Percentiles rank a stretch among this genome's conserved stretches.
These are phyloP conservation scores for Fusarium tjaetaba DNA, from an alignment of 2,329 filamentous ascomycete species.

Conservation along the genomic window DNA sequence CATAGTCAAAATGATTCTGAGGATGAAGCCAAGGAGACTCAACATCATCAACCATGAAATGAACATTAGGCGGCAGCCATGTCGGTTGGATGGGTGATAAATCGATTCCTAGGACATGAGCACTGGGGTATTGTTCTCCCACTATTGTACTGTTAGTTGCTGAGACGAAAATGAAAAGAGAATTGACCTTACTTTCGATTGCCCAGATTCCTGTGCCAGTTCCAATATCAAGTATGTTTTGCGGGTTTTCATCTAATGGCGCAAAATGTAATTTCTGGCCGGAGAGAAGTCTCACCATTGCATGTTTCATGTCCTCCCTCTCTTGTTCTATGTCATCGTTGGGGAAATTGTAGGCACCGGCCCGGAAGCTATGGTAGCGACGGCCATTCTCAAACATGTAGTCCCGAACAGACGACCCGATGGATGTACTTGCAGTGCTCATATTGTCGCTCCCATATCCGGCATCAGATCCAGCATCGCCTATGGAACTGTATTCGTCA, in stretches of 20 bases:
- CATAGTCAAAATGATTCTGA: constrained; percentile 66
- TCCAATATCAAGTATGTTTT: constrained; percentile 65
- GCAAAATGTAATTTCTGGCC: constrained; percentile 62
- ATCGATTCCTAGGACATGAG: constrained; percentile 57
- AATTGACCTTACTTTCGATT: constrained; percentile 57
- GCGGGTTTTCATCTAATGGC: constrained; percentile 58
- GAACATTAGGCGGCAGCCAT: constrained; percentile 65
- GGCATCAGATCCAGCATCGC: constrained; percentile 45
- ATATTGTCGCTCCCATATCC: constrained; percentile 52
- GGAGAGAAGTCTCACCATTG: constrained; percentile 60
- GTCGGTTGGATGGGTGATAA: constrained; percentile 61
- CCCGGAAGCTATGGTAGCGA: constrained; percentile 65
- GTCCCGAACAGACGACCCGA: constrained; percentile 56
- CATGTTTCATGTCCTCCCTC: constrained; percentile 66
- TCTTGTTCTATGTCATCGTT: constrained; percentile 70
- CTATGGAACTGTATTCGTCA: constrained; percentile 36
- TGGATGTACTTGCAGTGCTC: constrained; percentile 51
- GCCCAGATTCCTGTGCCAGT: constrained; percentile 70
- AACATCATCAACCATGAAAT: constrained; percentile 66
- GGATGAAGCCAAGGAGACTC: constrained; percentile 67
- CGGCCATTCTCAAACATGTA: constrained; percentile 67
- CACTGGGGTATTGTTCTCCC: constrained; percentile 56
- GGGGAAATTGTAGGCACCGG: constrained; percentile 66
- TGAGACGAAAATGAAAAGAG: background rate
- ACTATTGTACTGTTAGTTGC: constrained; percentile 48